These are phyloP conservation scores for Sclerotinia minor DNA, from an alignment of 2,329 filamentous ascomycete species.

Conservation along the genomic window DNA sequence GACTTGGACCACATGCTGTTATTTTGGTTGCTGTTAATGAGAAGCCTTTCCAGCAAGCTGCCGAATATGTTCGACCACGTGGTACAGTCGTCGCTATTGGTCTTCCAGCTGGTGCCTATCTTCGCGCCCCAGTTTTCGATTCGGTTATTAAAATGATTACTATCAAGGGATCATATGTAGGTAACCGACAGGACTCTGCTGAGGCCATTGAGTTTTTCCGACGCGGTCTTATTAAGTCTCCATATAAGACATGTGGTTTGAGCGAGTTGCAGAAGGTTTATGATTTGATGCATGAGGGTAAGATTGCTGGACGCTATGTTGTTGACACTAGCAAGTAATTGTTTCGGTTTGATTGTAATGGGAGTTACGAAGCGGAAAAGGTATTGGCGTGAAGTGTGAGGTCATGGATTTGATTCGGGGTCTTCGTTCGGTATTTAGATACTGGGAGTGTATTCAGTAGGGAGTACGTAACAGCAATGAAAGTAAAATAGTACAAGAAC, in stretches of 20 bases:
- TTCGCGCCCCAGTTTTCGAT: constrained; percentile 84
- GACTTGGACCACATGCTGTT: constrained; percentile 82
- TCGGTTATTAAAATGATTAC: constrained; percentile 86
- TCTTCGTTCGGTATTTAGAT: neutral
- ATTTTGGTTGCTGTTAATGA: constrained; percentile 83
- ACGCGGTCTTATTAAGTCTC: constrained; percentile 76
- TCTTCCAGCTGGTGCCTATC: constrained; percentile 75
- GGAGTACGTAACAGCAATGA: neutral
- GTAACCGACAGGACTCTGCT: constrained; percentile 81
- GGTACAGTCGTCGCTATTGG: constrained; percentile 88
- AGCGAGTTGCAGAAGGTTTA: constrained; percentile 80
- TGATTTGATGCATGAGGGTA: constrained; percentile 67
- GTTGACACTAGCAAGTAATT: constrained; percentile 69
- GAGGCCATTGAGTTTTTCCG: constrained; percentile 91
- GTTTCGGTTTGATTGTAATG: neutral
- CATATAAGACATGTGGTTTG: constrained; percentile 82
- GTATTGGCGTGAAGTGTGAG: neutral
- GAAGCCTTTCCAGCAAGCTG: constrained; percentile 94
- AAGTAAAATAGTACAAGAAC: neutral
- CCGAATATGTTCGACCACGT: constrained; percentile 77
- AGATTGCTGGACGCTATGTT: constrained; percentile 77
- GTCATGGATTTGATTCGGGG: neutral
- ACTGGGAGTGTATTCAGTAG: neutral
- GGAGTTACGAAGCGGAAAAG: neutral
- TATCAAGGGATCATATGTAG: constrained; percentile 92